A percentile compares a stretch with the other conserved stretches of the same genome.
phyloP scores from a whole-genome alignment of 2,329 filamentous ascomycete species.

The Aspergillus ochraceoroseus region DNA sequence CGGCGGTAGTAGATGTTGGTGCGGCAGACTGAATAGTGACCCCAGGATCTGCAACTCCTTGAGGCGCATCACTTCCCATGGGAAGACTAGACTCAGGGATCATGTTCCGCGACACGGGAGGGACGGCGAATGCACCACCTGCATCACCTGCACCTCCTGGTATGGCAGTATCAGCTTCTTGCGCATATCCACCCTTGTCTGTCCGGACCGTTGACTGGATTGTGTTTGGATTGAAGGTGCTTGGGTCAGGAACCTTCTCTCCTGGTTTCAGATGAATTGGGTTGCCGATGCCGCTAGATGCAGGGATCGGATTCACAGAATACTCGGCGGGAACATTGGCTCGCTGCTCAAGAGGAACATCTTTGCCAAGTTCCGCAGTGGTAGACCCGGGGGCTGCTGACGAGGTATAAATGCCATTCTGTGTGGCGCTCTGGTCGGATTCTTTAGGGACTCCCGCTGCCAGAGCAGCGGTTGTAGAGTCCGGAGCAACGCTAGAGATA shows the following conservation, averaged over 20 bases:
- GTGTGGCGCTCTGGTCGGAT: constrained; percentile 18
- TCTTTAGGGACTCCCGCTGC: constrained; percentile 36
- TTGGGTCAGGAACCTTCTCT: constrained; percentile 69
- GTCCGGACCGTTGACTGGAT: constrained; percentile 61
- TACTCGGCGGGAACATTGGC: constrained; percentile 59
- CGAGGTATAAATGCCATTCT: constrained; percentile 47
- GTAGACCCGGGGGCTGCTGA: constrained; percentile 64
- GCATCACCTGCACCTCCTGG: constrained; percentile 31
- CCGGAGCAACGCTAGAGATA: constrained; percentile 56
- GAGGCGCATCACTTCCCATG: constrained; percentile 49
- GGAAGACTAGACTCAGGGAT: constrained; percentile 82
- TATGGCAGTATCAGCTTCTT: constrained; percentile 53
- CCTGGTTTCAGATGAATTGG: constrained; percentile 74
- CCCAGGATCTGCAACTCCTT: constrained; percentile 49
- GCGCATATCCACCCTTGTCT: constrained; percentile 83
- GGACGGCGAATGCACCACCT: constrained; percentile 47
- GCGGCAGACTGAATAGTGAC: constrained; percentile 50
- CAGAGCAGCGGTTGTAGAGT: constrained; percentile 62
- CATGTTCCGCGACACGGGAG: constrained; percentile 57
- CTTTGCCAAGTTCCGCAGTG: constrained; percentile 63
- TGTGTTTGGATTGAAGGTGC: constrained; percentile 62
- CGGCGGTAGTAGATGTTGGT: constrained; percentile 46
- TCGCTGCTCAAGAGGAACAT: constrained; percentile 58
- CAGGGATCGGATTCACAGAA: constrained; percentile 56
- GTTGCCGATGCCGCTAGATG: constrained; percentile 61